Conservation (phyloP, 2,329 filamentous ascomycete species). For the Neurospora sp. region DNA sequence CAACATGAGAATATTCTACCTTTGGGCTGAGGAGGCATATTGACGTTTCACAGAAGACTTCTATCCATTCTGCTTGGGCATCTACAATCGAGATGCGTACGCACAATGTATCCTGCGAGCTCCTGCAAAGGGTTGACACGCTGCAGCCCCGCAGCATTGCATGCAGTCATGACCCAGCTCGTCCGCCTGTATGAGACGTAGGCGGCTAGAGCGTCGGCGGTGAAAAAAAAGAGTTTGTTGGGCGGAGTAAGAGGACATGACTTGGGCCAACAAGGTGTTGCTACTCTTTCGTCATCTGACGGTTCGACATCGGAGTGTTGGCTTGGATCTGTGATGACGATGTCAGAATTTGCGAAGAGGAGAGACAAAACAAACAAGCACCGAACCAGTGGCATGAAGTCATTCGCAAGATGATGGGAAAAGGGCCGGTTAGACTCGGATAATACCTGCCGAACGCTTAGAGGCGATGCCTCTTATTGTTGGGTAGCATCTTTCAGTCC, state of each 20-base stretch:
- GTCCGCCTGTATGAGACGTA: not conserved
- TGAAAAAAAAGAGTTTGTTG: not conserved
- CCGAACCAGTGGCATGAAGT: not conserved
- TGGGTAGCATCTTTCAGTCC: not conserved
- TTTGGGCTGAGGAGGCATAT: not conserved
- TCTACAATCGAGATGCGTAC: not conserved
- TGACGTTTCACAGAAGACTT: not conserved
- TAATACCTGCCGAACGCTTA: not conserved
- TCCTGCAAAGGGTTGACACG: not conserved
- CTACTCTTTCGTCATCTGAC: not conserved
- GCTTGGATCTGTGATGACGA: not conserved
- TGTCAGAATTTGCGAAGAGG: not conserved
- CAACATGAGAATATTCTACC: not conserved
- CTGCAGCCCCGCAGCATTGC: not conserved
- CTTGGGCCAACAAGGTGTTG: not conserved
- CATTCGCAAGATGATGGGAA: not conserved
- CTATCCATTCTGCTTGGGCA: not conserved
- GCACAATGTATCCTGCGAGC: not conserved
- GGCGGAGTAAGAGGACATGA: not conserved
- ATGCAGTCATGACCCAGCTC: not conserved
- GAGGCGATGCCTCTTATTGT: not conserved
- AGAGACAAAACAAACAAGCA: not conserved
- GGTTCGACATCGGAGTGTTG: not conserved
- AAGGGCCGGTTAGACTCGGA: not conserved
- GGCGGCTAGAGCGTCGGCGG: not conserved